Conservation (phyloP, 75 land plant genomes). For the Larix kaempferi region DNA sequence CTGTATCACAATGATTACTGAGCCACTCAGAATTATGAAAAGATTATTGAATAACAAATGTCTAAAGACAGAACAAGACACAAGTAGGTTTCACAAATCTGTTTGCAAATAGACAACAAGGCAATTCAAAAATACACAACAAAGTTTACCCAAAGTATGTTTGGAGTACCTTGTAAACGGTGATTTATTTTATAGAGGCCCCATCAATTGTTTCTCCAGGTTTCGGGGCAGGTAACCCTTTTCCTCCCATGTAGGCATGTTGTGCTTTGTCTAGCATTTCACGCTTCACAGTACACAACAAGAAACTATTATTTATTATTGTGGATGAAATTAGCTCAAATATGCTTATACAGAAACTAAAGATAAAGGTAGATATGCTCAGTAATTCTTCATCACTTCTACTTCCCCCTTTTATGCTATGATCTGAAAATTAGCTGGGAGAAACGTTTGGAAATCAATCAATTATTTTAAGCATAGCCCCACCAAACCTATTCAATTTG, state of each 20-base stretch:
- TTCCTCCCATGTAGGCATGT: slow-evolving; percentile 33
- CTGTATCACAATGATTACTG: neutral
- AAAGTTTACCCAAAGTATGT: neutral
- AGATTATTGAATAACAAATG: neutral
- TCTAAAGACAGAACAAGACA: neutral
- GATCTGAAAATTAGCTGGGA: neutral
- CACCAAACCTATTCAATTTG: neutral
- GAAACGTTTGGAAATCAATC: neutral
- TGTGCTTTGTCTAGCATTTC: slow-evolving; percentile 24
- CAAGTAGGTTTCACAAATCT: neutral
- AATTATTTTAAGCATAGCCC: neutral
- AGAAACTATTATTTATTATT: neutral
- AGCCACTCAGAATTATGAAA: neutral
- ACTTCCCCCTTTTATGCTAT: neutral
- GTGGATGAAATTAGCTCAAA: neutral
- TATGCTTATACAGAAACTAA: neutral
- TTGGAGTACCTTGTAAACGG: neutral
- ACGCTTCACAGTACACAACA: slow-evolving; percentile 17
- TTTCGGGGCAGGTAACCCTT: slow-evolving; percentile 25
- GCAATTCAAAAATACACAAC: neutral
- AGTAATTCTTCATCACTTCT: neutral
- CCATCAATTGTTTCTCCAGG: slow-evolving; percentile 4
- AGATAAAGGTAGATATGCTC: neutral
- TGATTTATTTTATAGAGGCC: neutral
- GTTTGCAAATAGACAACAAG: neutral